Evolutionary conservation across 2,329 filamentous ascomycete species (phyloP), one percentile per base, ranked within the genome.

Genomic region (Shiraia sp.): DNA sequence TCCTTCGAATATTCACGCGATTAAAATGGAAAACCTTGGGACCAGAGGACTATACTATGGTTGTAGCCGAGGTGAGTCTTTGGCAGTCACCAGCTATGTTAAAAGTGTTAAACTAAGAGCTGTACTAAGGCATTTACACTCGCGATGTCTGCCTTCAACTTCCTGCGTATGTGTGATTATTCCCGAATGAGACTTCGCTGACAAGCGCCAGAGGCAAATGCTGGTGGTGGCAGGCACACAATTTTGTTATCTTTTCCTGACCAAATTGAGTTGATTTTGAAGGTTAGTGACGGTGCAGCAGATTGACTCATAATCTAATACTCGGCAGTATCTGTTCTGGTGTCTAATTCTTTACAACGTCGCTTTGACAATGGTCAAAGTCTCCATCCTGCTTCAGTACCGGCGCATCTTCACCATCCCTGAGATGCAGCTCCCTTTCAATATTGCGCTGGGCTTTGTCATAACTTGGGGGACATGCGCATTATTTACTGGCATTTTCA

Each of bases 361-460:
- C 15, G 50, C 45, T 26, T 47, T 63, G 5, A 54, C 44, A 5
- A 42, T 57, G 9, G 63, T 51, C 9, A 65, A 64, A 28, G 30
- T 64, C 2, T 63, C 60, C 1, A 65, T 65, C 8, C 31, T 65
- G 10, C 19, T 63, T 10, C 60, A 65, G 15, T 65, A 64, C 32
- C 25, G 50, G 10, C 51, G 60, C 5, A 61, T 65, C 19, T 64
- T 65, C 22, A 50, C 53, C 7, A 8, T 58, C 10, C 41, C 39
- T 6, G 42, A 57, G 27, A 55, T 57, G 52, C 54, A 52, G 10
- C 46, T 62, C 7, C 54, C 57, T 2, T 43, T 64, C 3, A 49
- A 58, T 36, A 40, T 59, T 10, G 43, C 51, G 6, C 49, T 61
- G 43, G 58, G 24, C 1, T 24, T 65, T 3, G 55, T 52, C 17